phyloP scores from a whole-genome alignment of 345 rosid genomes.

The Sonneratia caseolaris region DNA sequence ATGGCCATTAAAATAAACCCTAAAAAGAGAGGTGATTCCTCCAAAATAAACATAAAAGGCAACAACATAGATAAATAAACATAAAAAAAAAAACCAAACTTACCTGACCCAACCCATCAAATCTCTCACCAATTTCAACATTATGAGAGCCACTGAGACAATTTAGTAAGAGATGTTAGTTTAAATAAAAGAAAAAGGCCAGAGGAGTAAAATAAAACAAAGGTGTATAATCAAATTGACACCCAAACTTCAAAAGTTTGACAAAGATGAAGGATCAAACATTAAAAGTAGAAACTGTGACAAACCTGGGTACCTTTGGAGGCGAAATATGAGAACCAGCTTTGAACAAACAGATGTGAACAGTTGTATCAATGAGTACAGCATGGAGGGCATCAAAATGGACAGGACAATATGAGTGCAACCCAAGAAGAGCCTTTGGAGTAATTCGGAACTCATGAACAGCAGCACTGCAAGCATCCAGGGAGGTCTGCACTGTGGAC shows the following conservation, averaged over 20 bases:
- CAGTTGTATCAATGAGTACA: conserved; percentile 69
- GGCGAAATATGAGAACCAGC: conserved; percentile 35
- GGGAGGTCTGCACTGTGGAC: conserved; percentile 35
- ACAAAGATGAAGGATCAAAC: not conserved
- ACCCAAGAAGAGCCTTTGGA: conserved; percentile 80
- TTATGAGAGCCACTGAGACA: conserved; percentile 34
- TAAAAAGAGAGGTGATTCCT: not conserved
- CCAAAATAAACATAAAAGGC: not conserved
- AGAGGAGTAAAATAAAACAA: not conserved
- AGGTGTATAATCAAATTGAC: not conserved
- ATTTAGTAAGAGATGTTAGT: conserved; percentile 9
- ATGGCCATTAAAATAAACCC: not conserved
- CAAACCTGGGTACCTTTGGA: conserved; percentile 56
- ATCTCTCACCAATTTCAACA: conserved; percentile 26
- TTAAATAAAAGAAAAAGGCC: conserved; percentile 5
- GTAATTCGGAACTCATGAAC: conserved; percentile 88
- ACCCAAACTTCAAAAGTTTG: not conserved
- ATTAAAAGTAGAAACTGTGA: conserved; percentile 11
- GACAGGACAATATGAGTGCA: conserved; percentile 92
- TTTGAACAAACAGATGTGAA: conserved; percentile 62
- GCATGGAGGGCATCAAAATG: conserved; percentile 81
- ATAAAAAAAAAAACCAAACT: conserved; percentile 21
- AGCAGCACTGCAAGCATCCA: conserved; percentile 52
- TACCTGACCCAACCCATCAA: conserved; percentile 41
- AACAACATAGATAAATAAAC: not conserved